These are phyloP conservation scores for Candida lessepsii DNA, from an alignment of 805 yeast species.

Conservation along the genomic window DNA sequence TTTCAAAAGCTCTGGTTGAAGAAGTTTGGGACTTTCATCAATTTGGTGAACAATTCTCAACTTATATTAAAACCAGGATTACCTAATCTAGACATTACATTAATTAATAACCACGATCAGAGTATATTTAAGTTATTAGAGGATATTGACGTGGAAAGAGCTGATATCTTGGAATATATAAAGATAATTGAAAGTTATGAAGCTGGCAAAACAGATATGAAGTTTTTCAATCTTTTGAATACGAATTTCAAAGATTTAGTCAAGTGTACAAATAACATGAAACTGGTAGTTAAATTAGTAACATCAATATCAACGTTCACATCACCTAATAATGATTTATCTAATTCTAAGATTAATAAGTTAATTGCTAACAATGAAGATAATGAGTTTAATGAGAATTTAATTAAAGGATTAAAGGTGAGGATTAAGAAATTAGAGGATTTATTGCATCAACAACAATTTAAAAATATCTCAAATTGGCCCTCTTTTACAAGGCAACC, in stretches of 20 bases:
- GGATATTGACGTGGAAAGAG: constrained; percentile 32
- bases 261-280: constrained; percentile 38
- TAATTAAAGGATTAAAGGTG: constrained; percentile 61
- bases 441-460: constrained; percentile 71
- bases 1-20: constrained; percentile 61
- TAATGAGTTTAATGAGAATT: constrained; percentile 34
- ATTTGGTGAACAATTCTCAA: constrained; percentile 17
- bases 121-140: constrained; percentile 32
- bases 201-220: constrained; percentile 13
- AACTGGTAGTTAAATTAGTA: constrained; percentile 30
- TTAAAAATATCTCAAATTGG: constrained; percentile 50
- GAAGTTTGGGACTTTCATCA: constrained; percentile 50
- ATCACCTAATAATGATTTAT: constrained; percentile 17
- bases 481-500: constrained; percentile 29
- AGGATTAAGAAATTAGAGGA: constrained; percentile 77
- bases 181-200: constrained; percentile 23
- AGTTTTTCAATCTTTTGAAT: constrained; percentile 39
- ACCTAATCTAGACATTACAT: constrained; percentile 38
- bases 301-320: constrained; percentile 30
- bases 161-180: constrained; percentile 32
- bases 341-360: constrained; percentile 14
- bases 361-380: constrained; percentile 20
- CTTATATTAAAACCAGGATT: constrained; percentile 12
- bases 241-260: constrained; percentile 47
- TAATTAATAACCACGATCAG: constrained; percentile 22